A percentile compares a stretch with the other conserved stretches of the same genome.
These are phyloP conservation scores for Backusella westeae DNA, from an alignment of 192 early-diverging fungal species.

Conservation along the genomic window DNA sequence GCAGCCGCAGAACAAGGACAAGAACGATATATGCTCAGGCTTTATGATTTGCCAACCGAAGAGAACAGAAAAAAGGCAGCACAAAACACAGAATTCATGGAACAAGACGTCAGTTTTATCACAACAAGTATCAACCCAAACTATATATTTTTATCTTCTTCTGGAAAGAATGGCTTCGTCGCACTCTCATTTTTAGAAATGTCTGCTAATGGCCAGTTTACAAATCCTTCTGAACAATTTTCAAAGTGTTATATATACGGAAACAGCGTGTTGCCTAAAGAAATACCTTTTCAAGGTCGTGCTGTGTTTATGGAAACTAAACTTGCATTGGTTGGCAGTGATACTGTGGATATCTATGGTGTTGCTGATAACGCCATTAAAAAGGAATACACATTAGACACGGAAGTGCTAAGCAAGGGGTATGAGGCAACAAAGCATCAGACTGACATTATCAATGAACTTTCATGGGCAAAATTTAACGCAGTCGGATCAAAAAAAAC, in stretches of 20 bases:
- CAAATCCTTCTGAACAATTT: too few species aligned
- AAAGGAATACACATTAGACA: not conserved
- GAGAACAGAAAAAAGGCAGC: too few species aligned
- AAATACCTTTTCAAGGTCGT: not conserved
- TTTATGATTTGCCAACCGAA: not conserved
- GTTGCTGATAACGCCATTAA: not conserved
- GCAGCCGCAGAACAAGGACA: not conserved
- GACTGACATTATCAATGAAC: not conserved
- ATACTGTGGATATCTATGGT: not conserved
- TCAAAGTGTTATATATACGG: not conserved
- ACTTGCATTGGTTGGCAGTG: not conserved
- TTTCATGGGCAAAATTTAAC: not conserved
- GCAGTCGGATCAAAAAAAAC: not conserved
- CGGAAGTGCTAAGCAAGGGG: not conserved
- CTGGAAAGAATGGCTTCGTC: not conserved
- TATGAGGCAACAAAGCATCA: not conserved
- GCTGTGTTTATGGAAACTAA: not conserved
- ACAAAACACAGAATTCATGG: not conserved
- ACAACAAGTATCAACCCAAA: not conserved
- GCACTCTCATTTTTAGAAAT: slow-evolving; percentile 1
- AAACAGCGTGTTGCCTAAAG: not conserved
- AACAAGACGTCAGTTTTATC: not conserved
- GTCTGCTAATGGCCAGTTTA: not conserved
- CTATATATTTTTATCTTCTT: not conserved
- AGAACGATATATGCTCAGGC: not conserved